phyloP scores from a whole-genome alignment of 164 flowering plant genomes.

The Litsea cubeba region DNA sequence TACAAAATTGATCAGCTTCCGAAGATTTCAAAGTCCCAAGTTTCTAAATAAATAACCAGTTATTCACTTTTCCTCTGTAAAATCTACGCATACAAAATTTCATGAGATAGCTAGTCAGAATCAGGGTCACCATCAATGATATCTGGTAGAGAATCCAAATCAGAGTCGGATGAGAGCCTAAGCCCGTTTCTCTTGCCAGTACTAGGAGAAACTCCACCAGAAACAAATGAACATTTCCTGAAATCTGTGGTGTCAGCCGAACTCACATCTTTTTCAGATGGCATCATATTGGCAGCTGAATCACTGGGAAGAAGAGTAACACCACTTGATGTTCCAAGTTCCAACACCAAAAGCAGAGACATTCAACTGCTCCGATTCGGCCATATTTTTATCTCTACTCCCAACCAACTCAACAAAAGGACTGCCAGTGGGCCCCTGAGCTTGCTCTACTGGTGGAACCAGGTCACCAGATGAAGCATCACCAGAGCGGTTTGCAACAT shows the following conservation, averaged over 20 bases:
- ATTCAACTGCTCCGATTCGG: constrained; percentile 16
- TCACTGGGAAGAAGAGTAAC: not conserved
- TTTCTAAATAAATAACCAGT: not conserved
- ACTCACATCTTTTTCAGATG: constrained; percentile 3
- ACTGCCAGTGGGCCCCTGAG: not conserved
- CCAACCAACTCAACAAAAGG: constrained; percentile 13
- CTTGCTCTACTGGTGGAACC: constrained; percentile 6
- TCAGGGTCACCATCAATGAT: constrained; percentile 65
- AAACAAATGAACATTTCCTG: not conserved
- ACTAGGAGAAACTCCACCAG: not conserved
- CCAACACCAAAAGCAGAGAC: constrained; percentile 6
- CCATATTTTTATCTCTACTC: constrained; percentile 23
- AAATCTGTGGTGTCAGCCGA: not conserved
- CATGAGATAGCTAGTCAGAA: not conserved
- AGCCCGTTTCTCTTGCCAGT: constrained; percentile 10
- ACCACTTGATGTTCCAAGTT: not conserved
- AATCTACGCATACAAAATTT: not conserved
- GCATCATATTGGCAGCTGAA: not conserved
- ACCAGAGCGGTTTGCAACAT: constrained; percentile 11
- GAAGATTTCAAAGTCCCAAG: not conserved
- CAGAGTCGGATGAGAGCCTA: not conserved
- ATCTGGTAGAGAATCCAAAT: constrained; percentile 48
- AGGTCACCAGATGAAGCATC: constrained; percentile 10
- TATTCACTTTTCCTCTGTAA: not conserved
- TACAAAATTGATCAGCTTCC: not conserved